phyloP scores from a whole-genome alignment of 441 rosid species.

The Manihot esculenta region DNA sequence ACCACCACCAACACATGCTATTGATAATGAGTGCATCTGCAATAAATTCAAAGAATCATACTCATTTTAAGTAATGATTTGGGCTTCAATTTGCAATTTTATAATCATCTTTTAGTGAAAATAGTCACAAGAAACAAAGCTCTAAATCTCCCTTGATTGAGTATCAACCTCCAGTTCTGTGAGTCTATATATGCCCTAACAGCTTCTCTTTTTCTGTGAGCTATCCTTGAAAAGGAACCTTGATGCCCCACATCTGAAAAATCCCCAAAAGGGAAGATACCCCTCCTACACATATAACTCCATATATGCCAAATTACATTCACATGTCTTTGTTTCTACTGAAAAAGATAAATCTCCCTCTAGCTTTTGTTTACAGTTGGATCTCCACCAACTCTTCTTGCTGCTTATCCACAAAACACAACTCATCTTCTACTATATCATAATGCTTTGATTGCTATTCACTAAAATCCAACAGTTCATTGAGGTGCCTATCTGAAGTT shows the following conservation, averaged over 20 bases:
- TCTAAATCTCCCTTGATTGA: not conserved
- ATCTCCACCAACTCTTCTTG: conserved; percentile 37
- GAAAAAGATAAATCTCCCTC: conserved; percentile 37
- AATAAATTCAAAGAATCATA: conserved; percentile 29
- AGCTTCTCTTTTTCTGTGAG: not conserved
- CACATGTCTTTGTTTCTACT: conserved; percentile 64
- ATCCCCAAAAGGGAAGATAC: conserved; percentile 22
- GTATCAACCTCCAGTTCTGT: not conserved
- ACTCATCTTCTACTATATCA: conserved; percentile 29
- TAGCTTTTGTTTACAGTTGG: conserved; percentile 38
- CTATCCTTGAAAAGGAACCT: conserved; percentile 5
- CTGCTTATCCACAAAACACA: conserved; percentile 34
- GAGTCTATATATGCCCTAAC: conserved; percentile 6
- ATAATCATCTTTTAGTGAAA: not conserved
- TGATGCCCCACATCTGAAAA: conserved; percentile 28
- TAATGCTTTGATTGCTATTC: conserved; percentile 24
- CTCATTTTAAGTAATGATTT: not conserved
- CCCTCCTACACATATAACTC: conserved; percentile 25
- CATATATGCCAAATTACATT: conserved; percentile 55
- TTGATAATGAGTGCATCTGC: not conserved
- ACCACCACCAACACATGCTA: no score
- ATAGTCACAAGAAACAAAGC: not conserved
- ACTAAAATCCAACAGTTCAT: conserved; percentile 24
- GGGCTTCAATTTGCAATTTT: not conserved
- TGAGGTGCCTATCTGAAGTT: conserved; percentile 13